phyloP scores from a whole-genome alignment of 441 rosid genomes.

The Brassica balearica region DNA sequence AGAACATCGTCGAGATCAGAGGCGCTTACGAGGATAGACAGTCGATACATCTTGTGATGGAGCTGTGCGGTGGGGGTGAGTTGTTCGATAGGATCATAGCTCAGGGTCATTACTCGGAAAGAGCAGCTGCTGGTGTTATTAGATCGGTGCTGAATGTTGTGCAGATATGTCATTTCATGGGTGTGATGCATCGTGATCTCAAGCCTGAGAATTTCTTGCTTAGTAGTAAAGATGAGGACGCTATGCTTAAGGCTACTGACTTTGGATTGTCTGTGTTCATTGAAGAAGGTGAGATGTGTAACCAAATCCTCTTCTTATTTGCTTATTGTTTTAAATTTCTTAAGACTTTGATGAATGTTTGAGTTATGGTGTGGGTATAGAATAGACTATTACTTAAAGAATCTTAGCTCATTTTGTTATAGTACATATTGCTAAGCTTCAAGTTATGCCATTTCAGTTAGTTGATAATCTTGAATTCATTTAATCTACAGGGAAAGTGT shows the following conservation, averaged over 20 bases:
- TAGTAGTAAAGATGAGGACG: slow-evolving; percentile 60
- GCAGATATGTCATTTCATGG: slow-evolving; percentile 90
- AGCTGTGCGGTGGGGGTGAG: slow-evolving; percentile 83
- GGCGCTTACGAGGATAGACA: slow-evolving; percentile 81
- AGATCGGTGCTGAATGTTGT: slow-evolving; percentile 77
- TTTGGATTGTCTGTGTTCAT: slow-evolving; percentile 90
- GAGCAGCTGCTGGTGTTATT: slow-evolving; percentile 73
- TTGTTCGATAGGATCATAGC: slow-evolving; percentile 81
- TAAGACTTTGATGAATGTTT: background rate
- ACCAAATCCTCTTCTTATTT: background rate
- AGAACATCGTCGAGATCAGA: slow-evolving; percentile 68
- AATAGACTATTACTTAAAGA: background rate
- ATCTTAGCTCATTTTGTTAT: background rate
- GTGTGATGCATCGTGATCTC: slow-evolving; percentile 89
- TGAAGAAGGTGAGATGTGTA: slow-evolving; percentile 69
- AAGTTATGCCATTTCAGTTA: slow-evolving; percentile 10
- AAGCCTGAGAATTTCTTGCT: slow-evolving; percentile 92
- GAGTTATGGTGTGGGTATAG: background rate
- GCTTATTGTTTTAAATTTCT: background rate
- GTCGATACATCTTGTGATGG: slow-evolving; percentile 88
- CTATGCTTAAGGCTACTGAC: slow-evolving; percentile 83
- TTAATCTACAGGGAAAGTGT: slow-evolving; percentile 61
- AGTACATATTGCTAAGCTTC: background rate
- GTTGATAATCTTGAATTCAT: background rate
- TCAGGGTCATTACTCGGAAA: slow-evolving; percentile 67